Base-by-base conservation (phyloP, 2,329 filamentous ascomycete species). In the Blastomyces percursus region DNA sequence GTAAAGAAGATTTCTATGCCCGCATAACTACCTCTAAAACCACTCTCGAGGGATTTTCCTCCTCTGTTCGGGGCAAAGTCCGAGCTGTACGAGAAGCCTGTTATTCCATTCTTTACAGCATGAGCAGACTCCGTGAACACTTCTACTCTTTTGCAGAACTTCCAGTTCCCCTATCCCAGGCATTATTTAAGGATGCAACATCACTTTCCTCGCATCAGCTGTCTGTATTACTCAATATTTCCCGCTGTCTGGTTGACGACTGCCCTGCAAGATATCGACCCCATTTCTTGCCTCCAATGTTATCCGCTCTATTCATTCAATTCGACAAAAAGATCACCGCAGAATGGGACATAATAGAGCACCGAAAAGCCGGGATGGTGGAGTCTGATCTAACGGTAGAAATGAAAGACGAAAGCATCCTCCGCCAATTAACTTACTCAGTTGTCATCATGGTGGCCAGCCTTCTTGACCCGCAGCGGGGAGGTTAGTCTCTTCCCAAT, bases 341-440 rank as follows among this genome's bases (percentile, higher is more conserved):
- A 0, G 93, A 97, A 73, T 99, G 94, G 94, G 84, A 87, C 65
- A 84, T 85, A 67, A 85, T 96, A 63, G 84, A 86, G 64, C 69
- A 80, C 72, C 68, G 76, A 69, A 71, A 79, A 71, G 78, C 85
- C 14, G 82, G 83, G 51, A 82, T 86, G 1, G 86, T 86, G 3
- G 86, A 87, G 24, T 90, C 92, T 62, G 89, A 90, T 64, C 78
- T 99, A 61, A 90, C 89, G 1, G 91, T 96, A 68, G 94, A 99
- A 77, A 99, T 99, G 94, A 96, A 96, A 76, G 87, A 90, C 7
- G 94, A 99, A 74, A 97, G 93, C 71, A 95, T 99, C 38, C 79
- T 99, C 55, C 86, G 94, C 24, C 91, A 96, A 73, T 82, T 97
- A 59, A 96, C 93, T 0, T 94, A 95, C 74, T 91, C 91, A 3